Evolutionary conservation across 2,329 filamentous ascomycete species (phyloP), one percentile per base, ranked within the genome.

Genomic region (Epicoccum sorghinum): DNA sequence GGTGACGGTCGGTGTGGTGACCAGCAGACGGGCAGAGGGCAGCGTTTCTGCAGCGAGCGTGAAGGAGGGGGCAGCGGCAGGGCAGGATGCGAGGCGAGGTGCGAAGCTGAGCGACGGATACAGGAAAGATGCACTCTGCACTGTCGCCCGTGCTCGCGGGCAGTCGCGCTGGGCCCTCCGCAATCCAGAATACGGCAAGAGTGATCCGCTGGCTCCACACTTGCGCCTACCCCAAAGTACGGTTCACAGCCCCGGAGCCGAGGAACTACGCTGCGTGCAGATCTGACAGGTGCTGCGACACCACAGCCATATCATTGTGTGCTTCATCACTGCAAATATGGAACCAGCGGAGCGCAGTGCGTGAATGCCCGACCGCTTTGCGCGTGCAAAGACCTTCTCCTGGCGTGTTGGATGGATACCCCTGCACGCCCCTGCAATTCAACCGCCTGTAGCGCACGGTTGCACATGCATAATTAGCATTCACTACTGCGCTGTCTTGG

Each of bases 171-270:
- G 57, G 56, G 58, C 60, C 59, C 58, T 64, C 62, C 63, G 56
- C 63, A 66, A 59, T 61, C 54, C 52, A 52, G 60, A 56, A 61
- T 59, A 58, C 59, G 62, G 61, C 59, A 67, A 61, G 52, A 58
- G 45, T 56, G 61, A 67, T 59, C 63, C 63, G 61, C 58, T 50
- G 60, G 48, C 58, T 55, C 58, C 60, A 60, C 60, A 44, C 46
- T 41, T 14, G 40, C 23, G 18, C 24, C 41, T 50, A 50, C 52
- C 52, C 52, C 52, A 55, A 55, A 38, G 47, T 47, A 46, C 46
- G 52, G 52, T 49, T 46, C 46, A 41, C 35, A 49, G 35, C 22
- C 41, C 47, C 42, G 41, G 38, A 46, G 46, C 52, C 52, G 52
- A 49, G 46, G 51, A 44, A 46, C 52, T 49, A 43, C 39, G 47